Conservation (phyloP, 179 eudicot genomes). For the Beta lomatogona region DNA sequence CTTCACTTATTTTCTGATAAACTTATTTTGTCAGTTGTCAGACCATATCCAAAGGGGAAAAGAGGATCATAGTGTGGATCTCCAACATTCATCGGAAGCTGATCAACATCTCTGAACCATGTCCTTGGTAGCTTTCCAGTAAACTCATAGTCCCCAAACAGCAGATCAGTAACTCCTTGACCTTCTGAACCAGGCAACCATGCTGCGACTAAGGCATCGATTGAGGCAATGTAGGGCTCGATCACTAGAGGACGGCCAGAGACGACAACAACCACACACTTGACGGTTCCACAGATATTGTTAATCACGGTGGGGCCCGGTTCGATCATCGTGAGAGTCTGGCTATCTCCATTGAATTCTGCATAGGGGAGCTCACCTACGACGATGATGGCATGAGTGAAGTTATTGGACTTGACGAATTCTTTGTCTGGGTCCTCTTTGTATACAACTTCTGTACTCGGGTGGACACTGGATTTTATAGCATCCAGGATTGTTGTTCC, state of each 20-base stretch:
- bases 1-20: background rate
- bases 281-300: slow-evolving; percentile 53
- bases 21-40: slow-evolving; percentile 37
- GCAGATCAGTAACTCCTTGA: slow-evolving; percentile 65
- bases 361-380: slow-evolving; percentile 72
- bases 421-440: slow-evolving; percentile 47
- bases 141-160: slow-evolving; percentile 71
- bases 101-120: slow-evolving; percentile 73
- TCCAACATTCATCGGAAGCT: slow-evolving; percentile 78
- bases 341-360: slow-evolving; percentile 60
- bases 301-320: slow-evolving; percentile 51
- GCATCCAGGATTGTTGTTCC: slow-evolving; percentile 75
- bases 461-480: slow-evolving; percentile 49
- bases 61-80: slow-evolving; percentile 71
- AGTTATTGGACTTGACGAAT: slow-evolving; percentile 42
- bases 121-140: slow-evolving; percentile 65
- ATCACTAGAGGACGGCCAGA: slow-evolving; percentile 73
- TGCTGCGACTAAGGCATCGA: slow-evolving; percentile 73
- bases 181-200: slow-evolving; percentile 89
- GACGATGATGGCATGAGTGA: slow-evolving; percentile 60
- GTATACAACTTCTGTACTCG: slow-evolving; percentile 52
- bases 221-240: slow-evolving; percentile 51
- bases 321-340: slow-evolving; percentile 54
- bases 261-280: slow-evolving; percentile 63
- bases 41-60: slow-evolving; percentile 74